phyloP scores from a whole-genome alignment of 2,329 filamentous ascomycete species.

The Kalmusia sp. region DNA sequence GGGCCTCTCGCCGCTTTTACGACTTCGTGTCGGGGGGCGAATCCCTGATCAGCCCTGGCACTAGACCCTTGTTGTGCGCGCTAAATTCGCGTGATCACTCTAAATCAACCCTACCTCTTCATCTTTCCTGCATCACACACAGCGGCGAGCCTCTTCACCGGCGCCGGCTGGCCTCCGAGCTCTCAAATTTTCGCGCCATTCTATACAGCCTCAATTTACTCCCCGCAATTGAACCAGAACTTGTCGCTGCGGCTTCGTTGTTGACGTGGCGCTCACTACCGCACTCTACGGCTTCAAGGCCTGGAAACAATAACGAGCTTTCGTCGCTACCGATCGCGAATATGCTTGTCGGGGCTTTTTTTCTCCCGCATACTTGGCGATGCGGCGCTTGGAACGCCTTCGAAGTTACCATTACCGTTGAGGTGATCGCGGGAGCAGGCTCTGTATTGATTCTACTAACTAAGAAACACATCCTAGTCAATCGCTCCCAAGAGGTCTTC shows the following conservation, averaged over 20 bases:
- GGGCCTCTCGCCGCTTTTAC: conserved; percentile 24
- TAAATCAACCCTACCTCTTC: conserved; percentile 38
- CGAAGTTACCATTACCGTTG: background rate
- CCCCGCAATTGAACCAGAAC: conserved; percentile 26
- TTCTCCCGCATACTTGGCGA: background rate
- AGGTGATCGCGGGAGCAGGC: background rate
- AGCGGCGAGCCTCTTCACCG: conserved; percentile 20
- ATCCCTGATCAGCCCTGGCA: conserved; percentile 23
- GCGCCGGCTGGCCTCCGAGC: conserved; percentile 14
- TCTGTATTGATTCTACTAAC: background rate
- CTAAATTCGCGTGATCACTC: conserved; percentile 37
- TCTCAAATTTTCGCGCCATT: conserved; percentile 17
- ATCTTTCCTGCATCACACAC: conserved; percentile 27
- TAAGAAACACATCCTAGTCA: background rate
- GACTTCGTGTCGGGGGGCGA: conserved; percentile 20
- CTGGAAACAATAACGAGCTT: conserved; percentile 1
- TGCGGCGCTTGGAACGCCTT: background rate
- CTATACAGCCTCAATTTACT: conserved; percentile 22
- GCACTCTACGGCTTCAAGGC: conserved; percentile 20
- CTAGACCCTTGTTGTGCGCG: conserved; percentile 26
- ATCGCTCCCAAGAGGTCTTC: background rate
- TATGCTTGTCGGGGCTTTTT: background rate
- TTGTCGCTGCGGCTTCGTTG: conserved; percentile 9
- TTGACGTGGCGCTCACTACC: conserved; percentile 24
- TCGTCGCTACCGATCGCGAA: background rate